phyloP scores from a whole-genome alignment of 371 early-diverging fungal species.

The Batkoa obscura region DNA sequence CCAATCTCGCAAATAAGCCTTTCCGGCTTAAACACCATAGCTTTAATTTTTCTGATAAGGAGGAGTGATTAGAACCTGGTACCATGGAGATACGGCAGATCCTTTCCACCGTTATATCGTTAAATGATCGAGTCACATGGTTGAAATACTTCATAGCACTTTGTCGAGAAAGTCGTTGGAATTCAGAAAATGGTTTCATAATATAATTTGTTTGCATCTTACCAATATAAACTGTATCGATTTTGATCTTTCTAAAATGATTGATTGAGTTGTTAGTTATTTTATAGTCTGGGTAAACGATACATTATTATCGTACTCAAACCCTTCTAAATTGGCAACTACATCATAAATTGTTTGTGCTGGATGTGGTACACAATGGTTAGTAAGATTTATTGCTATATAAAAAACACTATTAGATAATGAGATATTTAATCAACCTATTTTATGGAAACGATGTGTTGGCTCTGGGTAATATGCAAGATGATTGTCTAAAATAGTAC shows the following conservation, averaged over 20 bases:
- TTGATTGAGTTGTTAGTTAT: neutral
- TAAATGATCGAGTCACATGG: constrained; percentile 23
- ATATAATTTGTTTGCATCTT: constrained; percentile 14
- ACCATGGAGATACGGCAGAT: constrained; percentile 20
- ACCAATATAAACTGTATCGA: constrained; percentile 13
- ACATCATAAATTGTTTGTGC: constrained; percentile 28
- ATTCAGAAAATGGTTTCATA: constrained; percentile 20
- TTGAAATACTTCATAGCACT: constrained; percentile 14
- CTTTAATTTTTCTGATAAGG: constrained; percentile 23
- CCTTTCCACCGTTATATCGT: constrained; percentile 19
- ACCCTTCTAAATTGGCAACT: constrained; percentile 34
- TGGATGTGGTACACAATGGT: constrained; percentile 25
- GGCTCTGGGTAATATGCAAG: constrained; percentile 33
- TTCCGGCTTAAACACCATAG: constrained; percentile 26
- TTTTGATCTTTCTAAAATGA: neutral
- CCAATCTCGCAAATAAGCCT: constrained; percentile 27
- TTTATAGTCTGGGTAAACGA: constrained; percentile 12
- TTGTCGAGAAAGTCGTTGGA: constrained; percentile 20
- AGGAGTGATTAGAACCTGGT: constrained; percentile 25
- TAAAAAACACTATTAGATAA: constrained; percentile 16
- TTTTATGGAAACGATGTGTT: constrained; percentile 18
- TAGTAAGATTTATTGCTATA: constrained; percentile 14
- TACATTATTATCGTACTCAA: constrained; percentile 25
- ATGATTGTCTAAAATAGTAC: constrained; percentile 19
- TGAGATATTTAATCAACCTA: constrained; percentile 13